Conservation (phyloP, 2,329 filamentous ascomycete species). For the Calonectria hongkongensis region DNA sequence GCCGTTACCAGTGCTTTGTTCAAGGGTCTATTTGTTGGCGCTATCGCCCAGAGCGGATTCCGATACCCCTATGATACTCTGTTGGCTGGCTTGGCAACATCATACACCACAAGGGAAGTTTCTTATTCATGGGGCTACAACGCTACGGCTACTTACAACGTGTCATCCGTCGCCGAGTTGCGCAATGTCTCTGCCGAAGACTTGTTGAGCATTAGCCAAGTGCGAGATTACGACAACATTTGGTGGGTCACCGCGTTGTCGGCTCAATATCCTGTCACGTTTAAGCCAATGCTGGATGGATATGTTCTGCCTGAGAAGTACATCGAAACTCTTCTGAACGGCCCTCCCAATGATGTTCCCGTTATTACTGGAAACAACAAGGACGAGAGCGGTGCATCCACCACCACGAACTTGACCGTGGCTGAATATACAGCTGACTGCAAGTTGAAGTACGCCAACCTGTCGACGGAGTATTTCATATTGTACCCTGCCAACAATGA, state of each 20-base stretch:
- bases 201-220: conserved; percentile 1
- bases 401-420: neutral
- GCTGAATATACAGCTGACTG: neutral
- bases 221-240: too few species aligned
- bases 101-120: too few species aligned
- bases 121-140: neutral
- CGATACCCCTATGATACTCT: conserved; percentile 34
- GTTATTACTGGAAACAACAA: conserved; percentile 34
- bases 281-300: conserved; percentile 20
- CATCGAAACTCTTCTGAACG: conserved; percentile 4
- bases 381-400: conserved; percentile 27
- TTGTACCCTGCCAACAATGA: neutral
- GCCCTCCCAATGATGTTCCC: conserved; percentile 32
- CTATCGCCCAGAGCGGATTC: conserved; percentile 33
- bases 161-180: conserved; percentile 3
- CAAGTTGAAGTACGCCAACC: neutral
- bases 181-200: conserved; percentile 14
- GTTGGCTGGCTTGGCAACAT: neutral
- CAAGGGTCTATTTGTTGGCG: conserved; percentile 32
- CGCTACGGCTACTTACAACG: conserved; percentile 28
- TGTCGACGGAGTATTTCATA: neutral
- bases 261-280: too few species aligned
- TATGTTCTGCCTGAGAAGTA: conserved; percentile 32
- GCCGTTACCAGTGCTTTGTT: conserved; percentile 29
- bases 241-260: neutral